These are phyloP conservation scores for Aspergillus asperescens DNA, from an alignment of 495 filamentous ascomycete species.

Conservation along the genomic window DNA sequence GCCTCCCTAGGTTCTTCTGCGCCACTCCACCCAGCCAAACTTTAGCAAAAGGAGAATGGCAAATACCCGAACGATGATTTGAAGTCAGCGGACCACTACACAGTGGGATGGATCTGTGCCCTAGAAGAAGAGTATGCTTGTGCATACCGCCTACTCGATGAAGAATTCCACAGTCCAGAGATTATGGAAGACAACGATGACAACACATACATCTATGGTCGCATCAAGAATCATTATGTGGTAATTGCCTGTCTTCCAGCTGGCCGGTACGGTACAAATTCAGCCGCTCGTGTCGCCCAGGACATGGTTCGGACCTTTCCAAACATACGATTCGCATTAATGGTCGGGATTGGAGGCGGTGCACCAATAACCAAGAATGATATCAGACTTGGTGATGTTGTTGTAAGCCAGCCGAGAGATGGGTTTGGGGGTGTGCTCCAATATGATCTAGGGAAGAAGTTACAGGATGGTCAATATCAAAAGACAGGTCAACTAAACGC, in stretches of 20 bases:
- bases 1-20: too few relatives aligned
- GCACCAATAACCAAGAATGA: slow-evolving; percentile 21
- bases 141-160: slow-evolving; percentile 27
- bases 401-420: slow-evolving; percentile 25
- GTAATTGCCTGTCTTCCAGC: slow-evolving; percentile 29
- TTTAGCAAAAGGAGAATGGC: too few relatives aligned
- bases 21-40: too few relatives aligned
- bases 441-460: slow-evolving; percentile 36
- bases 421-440: slow-evolving; percentile 22
- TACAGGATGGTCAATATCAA: too few relatives aligned
- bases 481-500: too few relatives aligned
- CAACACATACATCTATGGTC: slow-evolving; percentile 32
- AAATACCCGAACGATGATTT: too few relatives aligned
- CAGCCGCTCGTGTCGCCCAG: slow-evolving; percentile 20
- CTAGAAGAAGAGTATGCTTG: slow-evolving; percentile 29
- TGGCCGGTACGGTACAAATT: slow-evolving; percentile 22
- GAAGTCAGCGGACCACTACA: too few relatives aligned
- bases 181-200: slow-evolving; percentile 15
- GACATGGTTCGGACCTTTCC: slow-evolving; percentile 14
- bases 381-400: slow-evolving; percentile 35
- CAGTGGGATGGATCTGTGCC: slow-evolving; percentile 18
- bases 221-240: slow-evolving; percentile 22
- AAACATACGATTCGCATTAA: slow-evolving; percentile 21
- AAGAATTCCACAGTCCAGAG: slow-evolving; percentile 16
- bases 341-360: slow-evolving; percentile 36